Evolutionary conservation across 1,284 basidiomycete genomes (phyloP).

Genomic region (Tetrapyrgos nigripes): DNA sequence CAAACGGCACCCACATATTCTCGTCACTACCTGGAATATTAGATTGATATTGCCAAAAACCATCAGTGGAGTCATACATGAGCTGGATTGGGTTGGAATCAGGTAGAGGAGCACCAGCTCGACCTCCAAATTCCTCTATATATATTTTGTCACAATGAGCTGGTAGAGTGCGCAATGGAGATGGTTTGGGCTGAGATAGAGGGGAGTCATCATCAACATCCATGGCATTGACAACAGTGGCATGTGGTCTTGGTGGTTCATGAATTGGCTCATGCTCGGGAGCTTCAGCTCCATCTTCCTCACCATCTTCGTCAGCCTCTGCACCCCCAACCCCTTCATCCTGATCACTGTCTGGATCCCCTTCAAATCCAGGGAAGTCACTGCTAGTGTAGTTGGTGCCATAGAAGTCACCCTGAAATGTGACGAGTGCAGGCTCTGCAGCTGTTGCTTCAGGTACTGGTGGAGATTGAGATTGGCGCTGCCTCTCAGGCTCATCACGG

Average conservation of each 20-base stretch:
- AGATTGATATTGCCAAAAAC: background rate
- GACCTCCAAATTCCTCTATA: background rate
- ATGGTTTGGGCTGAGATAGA: background rate
- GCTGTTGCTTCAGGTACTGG: background rate
- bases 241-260: background rate
- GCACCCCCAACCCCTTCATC: too few relatives aligned
- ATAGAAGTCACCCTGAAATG: constrained; percentile 7
- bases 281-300: background rate
- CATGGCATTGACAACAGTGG: background rate
- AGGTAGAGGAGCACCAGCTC: background rate
- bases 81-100: background rate
- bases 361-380: constrained; percentile 7
- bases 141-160: background rate
- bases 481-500: background rate
- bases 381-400: background rate
- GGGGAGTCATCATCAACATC: background rate
- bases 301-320: background rate
- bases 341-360: too few relatives aligned
- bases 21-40: background rate
- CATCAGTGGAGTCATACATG: background rate
- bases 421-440: background rate
- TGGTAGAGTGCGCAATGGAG: background rate
- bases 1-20: too few relatives aligned
- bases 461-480: background rate
- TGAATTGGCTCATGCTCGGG: background rate